Conservation (phyloP, 768 basidiomycete species). For the Mycena amicta region DNA sequence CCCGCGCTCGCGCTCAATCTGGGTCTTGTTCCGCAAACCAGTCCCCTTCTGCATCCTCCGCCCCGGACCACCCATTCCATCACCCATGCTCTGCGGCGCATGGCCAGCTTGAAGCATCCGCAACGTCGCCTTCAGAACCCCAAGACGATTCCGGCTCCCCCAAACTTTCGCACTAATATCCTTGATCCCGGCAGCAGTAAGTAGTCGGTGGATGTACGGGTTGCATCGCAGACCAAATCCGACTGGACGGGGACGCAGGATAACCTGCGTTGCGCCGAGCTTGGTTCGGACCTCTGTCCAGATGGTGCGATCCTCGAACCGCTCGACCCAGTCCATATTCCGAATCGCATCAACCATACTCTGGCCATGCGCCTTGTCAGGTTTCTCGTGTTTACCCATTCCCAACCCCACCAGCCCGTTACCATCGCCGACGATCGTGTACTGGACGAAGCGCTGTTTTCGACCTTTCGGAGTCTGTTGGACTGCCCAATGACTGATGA, state of each 20-base stretch:
- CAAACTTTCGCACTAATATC: slow-evolving; percentile 95
- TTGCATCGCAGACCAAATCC: slow-evolving; percentile 94
- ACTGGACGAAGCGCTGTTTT: slow-evolving; percentile 59
- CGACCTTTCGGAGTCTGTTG: slow-evolving; percentile 97
- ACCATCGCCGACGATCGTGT: slow-evolving; percentile 81
- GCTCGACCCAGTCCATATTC: slow-evolving; percentile 90
- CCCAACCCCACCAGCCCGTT: slow-evolving; percentile 83
- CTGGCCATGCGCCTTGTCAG: slow-evolving; percentile 53
- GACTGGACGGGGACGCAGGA: slow-evolving; percentile 79
- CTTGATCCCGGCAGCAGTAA: slow-evolving; percentile 93
- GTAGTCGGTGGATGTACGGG: slow-evolving; percentile 83
- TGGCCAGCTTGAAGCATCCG: slow-evolving; percentile 85
- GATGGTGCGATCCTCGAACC: slow-evolving; percentile 94
- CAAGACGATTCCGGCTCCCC: slow-evolving; percentile 85
- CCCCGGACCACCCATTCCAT: slow-evolving; percentile 76
- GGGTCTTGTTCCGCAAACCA: slow-evolving; percentile 66
- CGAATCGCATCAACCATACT: slow-evolving; percentile 73
- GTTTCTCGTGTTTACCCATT: slow-evolving; percentile 73
- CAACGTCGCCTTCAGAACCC: slow-evolving; percentile 85
- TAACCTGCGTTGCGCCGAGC: slow-evolving; percentile 79
- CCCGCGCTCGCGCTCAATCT: slow-evolving; percentile 82
- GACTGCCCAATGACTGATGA: slow-evolving; percentile 62
- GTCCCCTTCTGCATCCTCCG: slow-evolving; percentile 73
- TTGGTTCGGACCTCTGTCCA: slow-evolving; percentile 90
- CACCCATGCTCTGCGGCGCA: slow-evolving; percentile 78